phyloP scores from a whole-genome alignment of 2,329 filamentous ascomycete genomes.

The Septoria petroselini region DNA sequence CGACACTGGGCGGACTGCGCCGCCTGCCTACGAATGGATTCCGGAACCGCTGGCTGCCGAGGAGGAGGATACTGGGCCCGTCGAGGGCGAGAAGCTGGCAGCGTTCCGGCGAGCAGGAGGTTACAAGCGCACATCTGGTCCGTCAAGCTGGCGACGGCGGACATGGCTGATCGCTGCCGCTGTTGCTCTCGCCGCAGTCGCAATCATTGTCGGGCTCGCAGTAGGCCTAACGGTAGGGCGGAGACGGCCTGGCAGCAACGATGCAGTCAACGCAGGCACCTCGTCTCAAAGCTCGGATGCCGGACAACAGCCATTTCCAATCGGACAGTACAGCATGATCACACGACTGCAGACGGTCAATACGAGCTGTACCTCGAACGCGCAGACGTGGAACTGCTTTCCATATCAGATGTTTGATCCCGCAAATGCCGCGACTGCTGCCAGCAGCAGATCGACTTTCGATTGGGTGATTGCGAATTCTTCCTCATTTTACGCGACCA shows the following conservation, averaged over 20 bases:
- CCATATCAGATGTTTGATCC: conserved; percentile 54
- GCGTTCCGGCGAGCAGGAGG: conserved; percentile 26
- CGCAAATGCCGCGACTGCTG: conserved; percentile 22
- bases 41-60: conserved; percentile 18
- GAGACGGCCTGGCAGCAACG: conserved; percentile 6
- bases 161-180: conserved; percentile 39
- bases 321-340: conserved; percentile 60
- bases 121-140: conserved; percentile 9
- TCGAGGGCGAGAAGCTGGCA: conserved; percentile 34
- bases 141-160: conserved; percentile 42
- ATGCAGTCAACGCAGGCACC: not conserved
- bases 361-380: conserved; percentile 58
- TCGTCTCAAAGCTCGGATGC: not conserved
- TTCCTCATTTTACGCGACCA: conserved; percentile 40
- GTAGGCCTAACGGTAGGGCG: conserved; percentile 35
- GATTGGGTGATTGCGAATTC: conserved; percentile 58
- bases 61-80: conserved; percentile 21
- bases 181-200: conserved; percentile 40
- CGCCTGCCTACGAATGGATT: conserved; percentile 32
- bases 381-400: conserved; percentile 61
- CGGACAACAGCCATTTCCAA: conserved; percentile 50
- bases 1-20: conserved; percentile 23
- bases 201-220: conserved; percentile 42
- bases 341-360: conserved; percentile 55
- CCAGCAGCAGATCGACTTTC: conserved; percentile 52